Percentiles rank a stretch among this genome's conserved stretches.
Conservation (phyloP, 768 basidiomycete genomes). For the Pulveroboletus sp. region DNA sequence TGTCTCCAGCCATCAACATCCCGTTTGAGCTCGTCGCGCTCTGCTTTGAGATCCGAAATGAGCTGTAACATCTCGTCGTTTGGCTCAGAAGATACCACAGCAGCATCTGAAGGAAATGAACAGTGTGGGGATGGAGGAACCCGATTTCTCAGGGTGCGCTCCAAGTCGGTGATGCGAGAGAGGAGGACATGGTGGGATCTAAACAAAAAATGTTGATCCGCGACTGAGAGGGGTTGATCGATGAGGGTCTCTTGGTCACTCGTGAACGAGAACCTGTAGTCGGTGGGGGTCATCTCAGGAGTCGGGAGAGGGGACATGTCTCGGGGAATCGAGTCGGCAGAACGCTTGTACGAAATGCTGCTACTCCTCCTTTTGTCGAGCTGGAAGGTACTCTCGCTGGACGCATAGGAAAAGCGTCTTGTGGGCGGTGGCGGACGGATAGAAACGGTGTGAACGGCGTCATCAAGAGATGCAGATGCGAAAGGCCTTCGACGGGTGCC, state of each 20-base stretch:
- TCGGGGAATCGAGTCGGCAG: slow-evolving; percentile 33
- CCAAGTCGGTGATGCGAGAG: slow-evolving; percentile 76
- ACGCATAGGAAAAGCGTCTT: slow-evolving; percentile 27
- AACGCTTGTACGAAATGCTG: slow-evolving; percentile 72
- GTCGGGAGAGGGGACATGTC: slow-evolving; percentile 56
- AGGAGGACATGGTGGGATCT: slow-evolving; percentile 81
- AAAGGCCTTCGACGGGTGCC: slow-evolving; percentile 41
- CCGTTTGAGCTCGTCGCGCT: slow-evolving; percentile 83
- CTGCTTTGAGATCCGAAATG: slow-evolving; percentile 75
- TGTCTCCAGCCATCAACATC: slow-evolving; percentile 87
- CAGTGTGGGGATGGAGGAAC: slow-evolving; percentile 44
- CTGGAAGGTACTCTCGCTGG: slow-evolving; percentile 22
- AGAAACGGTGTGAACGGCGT: slow-evolving; percentile 25
- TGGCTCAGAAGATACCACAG: slow-evolving; percentile 42
- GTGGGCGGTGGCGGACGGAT: slow-evolving; percentile 14
- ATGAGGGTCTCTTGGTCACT: slow-evolving; percentile 17
- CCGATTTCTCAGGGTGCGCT: slow-evolving; percentile 53
- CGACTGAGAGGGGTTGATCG: slow-evolving; percentile 56
- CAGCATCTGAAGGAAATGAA: slow-evolving; percentile 48
- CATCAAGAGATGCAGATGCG: slow-evolving; percentile 2
- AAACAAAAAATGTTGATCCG: slow-evolving; percentile 83
- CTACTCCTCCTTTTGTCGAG: slow-evolving; percentile 48
- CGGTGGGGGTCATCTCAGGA: slow-evolving; percentile 70
- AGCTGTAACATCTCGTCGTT: slow-evolving; percentile 76
- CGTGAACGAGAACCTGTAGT: slow-evolving; percentile 38